Evolutionary conservation across 208 protist genomes (phyloP).

Genomic region (Strigomonas culicis): DNA sequence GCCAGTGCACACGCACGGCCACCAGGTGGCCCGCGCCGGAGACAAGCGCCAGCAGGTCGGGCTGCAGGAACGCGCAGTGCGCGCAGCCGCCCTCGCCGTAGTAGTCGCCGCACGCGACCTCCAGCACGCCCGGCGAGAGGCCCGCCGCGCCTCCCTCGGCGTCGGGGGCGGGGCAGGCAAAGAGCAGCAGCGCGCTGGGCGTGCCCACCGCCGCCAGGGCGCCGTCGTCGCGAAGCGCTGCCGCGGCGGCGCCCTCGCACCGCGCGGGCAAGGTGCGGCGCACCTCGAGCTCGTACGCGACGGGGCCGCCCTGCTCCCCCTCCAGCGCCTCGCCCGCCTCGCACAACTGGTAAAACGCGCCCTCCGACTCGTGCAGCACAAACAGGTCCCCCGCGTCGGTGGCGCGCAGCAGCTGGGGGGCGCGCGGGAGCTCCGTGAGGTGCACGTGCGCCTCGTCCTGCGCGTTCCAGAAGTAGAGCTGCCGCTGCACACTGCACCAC

Average conservation of each 20-base stretch:
- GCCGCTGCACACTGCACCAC: constrained; percentile 1
- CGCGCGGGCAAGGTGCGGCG: not conserved
- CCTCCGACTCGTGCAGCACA: not conserved
- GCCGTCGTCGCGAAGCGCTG: not conserved
- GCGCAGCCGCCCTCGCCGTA: not conserved
- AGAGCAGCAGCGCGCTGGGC: not conserved
- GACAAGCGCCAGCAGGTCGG: constrained; percentile 2
- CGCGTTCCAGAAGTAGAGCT: not conserved
- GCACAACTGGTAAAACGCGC: not conserved
- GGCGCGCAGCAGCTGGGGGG: not conserved
- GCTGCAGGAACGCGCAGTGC: not conserved
- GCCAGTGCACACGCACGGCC: constrained; percentile 16
- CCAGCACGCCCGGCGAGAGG: not conserved
- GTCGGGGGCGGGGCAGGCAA: not conserved
- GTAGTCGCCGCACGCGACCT: not conserved
- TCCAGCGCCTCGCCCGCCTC: not conserved
- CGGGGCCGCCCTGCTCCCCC: not conserved
- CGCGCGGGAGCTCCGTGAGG: not conserved
- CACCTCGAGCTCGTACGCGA: not conserved
- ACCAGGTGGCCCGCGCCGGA: constrained; percentile 36
- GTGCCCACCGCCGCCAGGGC: not conserved
- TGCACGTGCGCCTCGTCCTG: not conserved
- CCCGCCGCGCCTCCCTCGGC: not conserved
- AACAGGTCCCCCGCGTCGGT: not conserved
- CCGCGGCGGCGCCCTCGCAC: not conserved